Evolutionary conservation across 805 yeast genomes (phyloP).

Genomic region (Barnettozyma sucrosica): DNA sequence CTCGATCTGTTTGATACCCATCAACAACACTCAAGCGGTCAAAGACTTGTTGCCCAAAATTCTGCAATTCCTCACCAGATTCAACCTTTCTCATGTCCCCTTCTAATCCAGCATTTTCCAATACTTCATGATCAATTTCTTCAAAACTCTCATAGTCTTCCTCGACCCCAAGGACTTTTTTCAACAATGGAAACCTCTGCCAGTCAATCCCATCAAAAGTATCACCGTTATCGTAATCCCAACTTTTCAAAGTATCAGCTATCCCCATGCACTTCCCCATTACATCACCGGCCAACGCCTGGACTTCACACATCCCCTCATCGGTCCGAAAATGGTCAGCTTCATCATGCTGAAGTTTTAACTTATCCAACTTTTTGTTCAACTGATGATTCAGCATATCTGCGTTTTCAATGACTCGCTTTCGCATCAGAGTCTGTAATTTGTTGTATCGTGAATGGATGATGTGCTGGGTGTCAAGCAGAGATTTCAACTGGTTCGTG

Average conservation of each 20-base stretch:
- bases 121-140: neutral
- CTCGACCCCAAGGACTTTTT: slow-evolving; percentile 1
- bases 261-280: slow-evolving; percentile 18
- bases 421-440: slow-evolving; percentile 2
- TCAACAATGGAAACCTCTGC: slow-evolving; percentile 4
- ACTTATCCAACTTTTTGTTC: slow-evolving; percentile 12
- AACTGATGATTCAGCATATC: slow-evolving; percentile 8
- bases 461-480: slow-evolving; percentile 1
- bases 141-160: slow-evolving; percentile 4
- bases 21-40: neutral
- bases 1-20: neutral
- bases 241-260: slow-evolving; percentile 5
- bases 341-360: slow-evolving; percentile 9
- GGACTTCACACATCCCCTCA: slow-evolving; percentile 6
- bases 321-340: neutral
- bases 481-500: neutral
- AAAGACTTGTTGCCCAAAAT: neutral
- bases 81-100: neutral
- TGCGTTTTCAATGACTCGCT: neutral
- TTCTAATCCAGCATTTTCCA: neutral
- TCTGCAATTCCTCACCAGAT: neutral
- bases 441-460: slow-evolving; percentile 4
- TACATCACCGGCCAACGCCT: slow-evolving; percentile 7
- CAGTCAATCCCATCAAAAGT: slow-evolving; percentile 2
- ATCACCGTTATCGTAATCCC: neutral